These are phyloP conservation scores for Ustilago bromivora DNA, from an alignment of 1,284 basidiomycete genomes.

Conservation along the genomic window DNA sequence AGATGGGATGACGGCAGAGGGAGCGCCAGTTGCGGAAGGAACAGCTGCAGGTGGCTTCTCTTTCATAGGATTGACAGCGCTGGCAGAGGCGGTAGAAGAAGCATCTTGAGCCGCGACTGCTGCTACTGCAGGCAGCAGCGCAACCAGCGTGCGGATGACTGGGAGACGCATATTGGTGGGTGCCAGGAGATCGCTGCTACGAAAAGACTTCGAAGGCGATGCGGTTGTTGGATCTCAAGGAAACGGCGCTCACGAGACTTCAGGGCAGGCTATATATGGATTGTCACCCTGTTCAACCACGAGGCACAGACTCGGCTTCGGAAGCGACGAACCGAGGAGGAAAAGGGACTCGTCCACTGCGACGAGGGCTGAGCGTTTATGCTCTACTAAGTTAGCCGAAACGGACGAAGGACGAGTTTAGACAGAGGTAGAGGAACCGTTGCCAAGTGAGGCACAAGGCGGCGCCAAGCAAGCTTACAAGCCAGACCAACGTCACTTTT, in stretches of 20 bases:
- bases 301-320: neutral
- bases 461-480: slow-evolving; percentile 9
- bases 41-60: slow-evolving; percentile 45
- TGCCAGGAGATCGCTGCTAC: neutral
- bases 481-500: slow-evolving; percentile 10
- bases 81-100: slow-evolving; percentile 14
- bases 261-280: slow-evolving; percentile 2
- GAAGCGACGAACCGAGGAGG: neutral
- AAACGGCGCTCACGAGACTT: neutral
- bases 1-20: slow-evolving; percentile 35
- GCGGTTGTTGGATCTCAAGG: neutral
- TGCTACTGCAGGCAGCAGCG: slow-evolving; percentile 36
- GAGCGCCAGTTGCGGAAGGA: slow-evolving; percentile 36
- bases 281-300: neutral
- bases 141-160: slow-evolving; percentile 27
- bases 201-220: neutral
- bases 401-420: neutral
- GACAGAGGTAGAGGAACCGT: neutral
- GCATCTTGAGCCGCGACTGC: slow-evolving; percentile 36
- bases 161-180: slow-evolving; percentile 30
- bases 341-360: neutral
- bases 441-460: slow-evolving; percentile 3
- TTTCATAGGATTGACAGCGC: slow-evolving; percentile 29
- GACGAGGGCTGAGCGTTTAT: neutral
- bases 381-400: neutral